Evolutionary conservation across 192 early-diverging fungal genomes (phyloP), one percentile per base, ranked within the genome.

Genomic region (Dimargaris cristalligena): DNA sequence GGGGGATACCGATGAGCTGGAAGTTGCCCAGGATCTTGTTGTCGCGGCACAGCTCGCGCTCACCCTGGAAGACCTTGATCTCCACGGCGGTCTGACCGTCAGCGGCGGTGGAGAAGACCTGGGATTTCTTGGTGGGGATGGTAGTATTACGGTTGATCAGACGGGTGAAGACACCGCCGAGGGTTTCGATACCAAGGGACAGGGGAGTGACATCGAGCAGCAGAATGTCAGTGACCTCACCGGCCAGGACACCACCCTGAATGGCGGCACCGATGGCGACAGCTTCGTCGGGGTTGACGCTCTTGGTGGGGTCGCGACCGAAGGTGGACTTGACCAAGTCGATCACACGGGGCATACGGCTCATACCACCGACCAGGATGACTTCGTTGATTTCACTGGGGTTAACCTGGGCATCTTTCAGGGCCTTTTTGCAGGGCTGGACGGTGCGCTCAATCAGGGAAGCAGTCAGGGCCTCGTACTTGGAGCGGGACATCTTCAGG

Each of bases 41-140:
- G 80, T 96, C 95, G 55, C 84, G 81, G 55, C 88, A 85, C 25
- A 98, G 77, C 72, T 98, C 92, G 75, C 95, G 87, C 81, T 98
- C 95, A 60, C 95, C 95, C 72, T 98, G 95, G 86, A 85, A 98
- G 28, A 98, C 93, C 74, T 84, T 88, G 74, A 98, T 91, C 67
- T 96, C 87, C 60, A 98, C 93, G 60, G 91, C 90, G 35, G 93
- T 95, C 72, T 98, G 95, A 8, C 91, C 93, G 68, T 98, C 95
- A 35, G 91, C 91, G 11, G 95, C 92, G 41, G 95, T 98, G 64
- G 95, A 96, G 81, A 98, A 98, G 62, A 90, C 82, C 73, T 98
- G 95, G n/a, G 85, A 85, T 78, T 98, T 98, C 78, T 98, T 98
- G 73, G 95, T 98, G 29, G 95, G 95, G 62, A 98, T 95, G 29